Evolutionary conservation across 2,329 filamentous ascomycete species (phyloP), one percentile per base, ranked within the genome.

Genomic region (Byssoonygena ceratinophila): DNA sequence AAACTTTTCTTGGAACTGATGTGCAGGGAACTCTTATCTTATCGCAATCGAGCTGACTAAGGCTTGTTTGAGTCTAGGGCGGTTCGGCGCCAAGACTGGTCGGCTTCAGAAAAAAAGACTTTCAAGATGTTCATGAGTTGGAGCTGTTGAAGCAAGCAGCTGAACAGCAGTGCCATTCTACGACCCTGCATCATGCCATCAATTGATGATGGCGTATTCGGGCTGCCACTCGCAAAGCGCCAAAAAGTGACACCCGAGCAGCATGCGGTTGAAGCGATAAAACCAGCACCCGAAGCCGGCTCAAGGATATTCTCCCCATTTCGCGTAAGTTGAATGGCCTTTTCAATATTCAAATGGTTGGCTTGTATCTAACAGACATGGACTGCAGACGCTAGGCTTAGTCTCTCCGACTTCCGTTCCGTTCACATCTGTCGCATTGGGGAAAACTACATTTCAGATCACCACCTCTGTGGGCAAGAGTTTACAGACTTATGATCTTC

Each of bases 381-480:
- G 18, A 18, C 39, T 39, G 32, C 65, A 95, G 87, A 96, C 91
- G 44, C 80, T 98, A 59, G 92, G 92, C 14, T 77, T 98, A 29
- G 88, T 98, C 1, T 96, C 92, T 4, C 88, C 92, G 0, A 96
- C 91, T 1, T 72, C 76, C 46, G 88, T 96, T 0, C 91, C 92
- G 0, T 97, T 98, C 65, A 90, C 91, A 1, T 85, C 85, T 4
- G 79, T 94, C 29, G 86, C 91, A 0, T 76, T 95, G 14, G 92
- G 92, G 54, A 95, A 94, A 71, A 91, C 87, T 0, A 94, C 89
- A 2, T 98, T 95, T 66, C 92, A 98, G 68, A 88, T 98, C 68
- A 97, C 92, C 31, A 98, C 92, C 27, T 97, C 88, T 0, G 86
- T 94, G 56, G 92, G 91, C 57, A 81, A 83, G 62, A 87, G 84